These are phyloP conservation scores for Sonneratia caseolaris DNA, from an alignment of 345 rosid genomes.

Conservation along the genomic window DNA sequence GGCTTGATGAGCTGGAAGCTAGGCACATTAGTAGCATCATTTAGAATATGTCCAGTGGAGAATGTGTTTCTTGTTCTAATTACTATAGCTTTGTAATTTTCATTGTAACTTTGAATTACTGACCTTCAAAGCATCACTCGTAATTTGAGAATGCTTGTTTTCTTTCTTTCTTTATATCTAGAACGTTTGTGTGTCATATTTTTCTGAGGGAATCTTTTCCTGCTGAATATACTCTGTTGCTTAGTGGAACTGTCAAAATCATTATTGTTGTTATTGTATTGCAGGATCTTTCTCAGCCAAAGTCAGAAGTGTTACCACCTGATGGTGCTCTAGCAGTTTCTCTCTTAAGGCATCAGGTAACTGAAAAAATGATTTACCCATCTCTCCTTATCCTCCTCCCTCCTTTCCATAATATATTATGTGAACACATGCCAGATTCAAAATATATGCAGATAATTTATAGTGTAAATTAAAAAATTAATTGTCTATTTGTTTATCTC, in stretches of 20 bases:
- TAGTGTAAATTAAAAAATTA: neutral
- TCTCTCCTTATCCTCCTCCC: neutral
- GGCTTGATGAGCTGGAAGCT: conserved; percentile 5
- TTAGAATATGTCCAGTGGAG: neutral
- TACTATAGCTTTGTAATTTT: neutral
- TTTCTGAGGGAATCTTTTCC: neutral
- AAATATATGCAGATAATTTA: neutral
- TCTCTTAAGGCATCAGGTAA: conserved; percentile 91
- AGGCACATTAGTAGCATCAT: neutral
- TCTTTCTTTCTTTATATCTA: neutral
- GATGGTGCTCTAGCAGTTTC: conserved; percentile 75
- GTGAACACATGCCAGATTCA: neutral
- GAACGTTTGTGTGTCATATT: neutral
- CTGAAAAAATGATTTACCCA: neutral
- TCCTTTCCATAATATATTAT: neutral
- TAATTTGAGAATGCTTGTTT: neutral
- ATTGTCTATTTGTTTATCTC: neutral
- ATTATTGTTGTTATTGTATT: conserved; percentile 14
- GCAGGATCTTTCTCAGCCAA: conserved; percentile 78
- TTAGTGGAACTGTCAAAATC: neutral
- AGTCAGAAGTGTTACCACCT: conserved; percentile 68
- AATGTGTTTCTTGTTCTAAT: neutral
- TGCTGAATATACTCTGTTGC: neutral
- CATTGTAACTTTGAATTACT: neutral
- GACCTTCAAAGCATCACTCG: neutral